Evolutionary conservation across 257 asterid genomes (phyloP).

Genomic region (Sherardia arvensis): DNA sequence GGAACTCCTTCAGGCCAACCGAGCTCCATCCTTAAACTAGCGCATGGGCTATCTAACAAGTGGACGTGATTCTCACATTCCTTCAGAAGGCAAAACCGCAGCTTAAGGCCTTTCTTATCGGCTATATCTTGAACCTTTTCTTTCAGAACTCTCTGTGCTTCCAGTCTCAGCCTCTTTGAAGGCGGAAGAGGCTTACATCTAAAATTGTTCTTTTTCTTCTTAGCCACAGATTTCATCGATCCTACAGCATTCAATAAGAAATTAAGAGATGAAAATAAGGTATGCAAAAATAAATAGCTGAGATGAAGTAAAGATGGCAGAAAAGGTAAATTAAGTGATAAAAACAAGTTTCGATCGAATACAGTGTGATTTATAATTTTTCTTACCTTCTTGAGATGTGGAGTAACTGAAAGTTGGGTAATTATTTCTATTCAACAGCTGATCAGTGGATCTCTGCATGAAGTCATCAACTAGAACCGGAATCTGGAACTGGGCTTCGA

Average conservation of each 20-base stretch:
- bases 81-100: conserved; percentile 88
- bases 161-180: conserved; percentile 86
- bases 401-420: conserved; percentile 53
- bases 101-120: conserved; percentile 87
- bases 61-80: conserved; percentile 91
- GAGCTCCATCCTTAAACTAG: conserved; percentile 74
- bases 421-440: conserved; percentile 56
- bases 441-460: conserved; percentile 91
- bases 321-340: background rate
- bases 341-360: background rate
- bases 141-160: conserved; percentile 95
- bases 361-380: conserved; percentile 4
- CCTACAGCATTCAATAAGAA: conserved; percentile 94
- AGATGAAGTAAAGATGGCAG: background rate
- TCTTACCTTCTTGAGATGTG: conserved; percentile 73
- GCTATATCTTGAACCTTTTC: conserved; percentile 97
- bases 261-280: conserved; percentile 34
- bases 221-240: conserved; percentile 55
- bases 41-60: conserved; percentile 80
- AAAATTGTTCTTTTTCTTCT: conserved; percentile 50
- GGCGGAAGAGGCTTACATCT: conserved; percentile 91
- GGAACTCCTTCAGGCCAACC: conserved; percentile 99
- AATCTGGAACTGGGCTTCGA: conserved; percentile 89
- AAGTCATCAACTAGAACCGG: conserved; percentile 90
- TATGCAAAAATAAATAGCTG: background rate